These are phyloP conservation scores for Dactylonectria estremocensis DNA, from an alignment of 2,329 filamentous ascomycete genomes.

Conservation along the genomic window DNA sequence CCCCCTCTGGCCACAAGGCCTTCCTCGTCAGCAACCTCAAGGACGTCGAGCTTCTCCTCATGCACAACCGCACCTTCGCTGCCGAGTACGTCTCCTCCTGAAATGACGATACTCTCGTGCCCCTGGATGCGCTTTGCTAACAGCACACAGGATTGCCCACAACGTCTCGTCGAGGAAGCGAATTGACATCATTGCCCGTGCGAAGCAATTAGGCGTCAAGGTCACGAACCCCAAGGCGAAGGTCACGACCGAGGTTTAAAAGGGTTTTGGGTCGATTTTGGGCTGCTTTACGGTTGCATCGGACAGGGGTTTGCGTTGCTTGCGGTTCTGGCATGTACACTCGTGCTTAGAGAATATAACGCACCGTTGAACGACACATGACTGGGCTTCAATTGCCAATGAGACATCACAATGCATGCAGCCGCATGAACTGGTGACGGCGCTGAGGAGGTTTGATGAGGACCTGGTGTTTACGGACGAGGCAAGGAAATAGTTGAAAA, in stretches of 20 bases:
- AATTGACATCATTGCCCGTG: conserved; percentile 96
- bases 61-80: conserved; percentile 99
- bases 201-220: conserved; percentile 99
- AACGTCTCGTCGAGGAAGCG: conserved; percentile 99
- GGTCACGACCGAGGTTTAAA: conserved; percentile 94
- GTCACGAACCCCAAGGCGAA: conserved; percentile 99
- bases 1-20: conserved; percentile 99
- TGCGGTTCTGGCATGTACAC: conserved; percentile 50
- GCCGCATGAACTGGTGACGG: conserved; percentile 36
- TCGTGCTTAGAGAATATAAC: conserved; percentile 51
- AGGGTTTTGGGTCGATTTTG: conserved; percentile 48
- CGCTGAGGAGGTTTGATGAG: conserved; percentile 35
- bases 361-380: conserved; percentile 51
- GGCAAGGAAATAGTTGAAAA: conserved; percentile 41
- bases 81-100: conserved; percentile 83
- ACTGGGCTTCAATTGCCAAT: conserved; percentile 42
- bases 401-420: conserved; percentile 28
- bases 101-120: not conserved
- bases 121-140: conserved; percentile 13
- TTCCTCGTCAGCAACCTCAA: conserved; percentile 98
- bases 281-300: conserved; percentile 52
- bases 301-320: conserved; percentile 51
- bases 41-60: conserved; percentile 97
- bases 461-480: conserved; percentile 37
- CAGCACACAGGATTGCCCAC: conserved; percentile 86